Base-by-base conservation (phyloP, 768 basidiomycete species). In the Termitomyces sp. region DNA sequence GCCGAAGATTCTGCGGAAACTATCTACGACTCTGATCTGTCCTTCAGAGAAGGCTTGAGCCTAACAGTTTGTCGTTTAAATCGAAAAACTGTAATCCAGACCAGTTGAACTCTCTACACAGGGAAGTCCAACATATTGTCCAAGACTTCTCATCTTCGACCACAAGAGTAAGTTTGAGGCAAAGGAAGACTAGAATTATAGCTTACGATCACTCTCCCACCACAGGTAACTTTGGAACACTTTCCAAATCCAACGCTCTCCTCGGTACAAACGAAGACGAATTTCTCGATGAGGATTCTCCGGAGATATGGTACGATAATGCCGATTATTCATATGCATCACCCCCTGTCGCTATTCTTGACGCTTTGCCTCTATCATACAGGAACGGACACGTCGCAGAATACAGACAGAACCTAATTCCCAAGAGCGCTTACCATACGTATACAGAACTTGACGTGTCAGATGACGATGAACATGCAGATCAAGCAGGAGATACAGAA, bases 91-190 rank as follows among this genome's bases (percentile, higher is more conserved):
- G n/a, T 47, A 49, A 32, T 36, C n/a, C n/a, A n/a, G n/a, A 29
- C 25, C 7, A 50, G 32, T 16, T 35, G 56, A 16, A 38, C 27
- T 7, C 0, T 23, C 39, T 31, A 39, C 64, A 11, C 67, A 84
- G 83, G 65, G 78, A 66, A 62, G 72, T 65, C 33, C 77, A 67
- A 68, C 73, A 48, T 76, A 76, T 61, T 85, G 77, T 61, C 89
- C 89, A 29, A 76, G 89, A 46, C 68, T 86, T 13, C 74, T 91
- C 27, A 66, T 81, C 18, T 83, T 91, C 62, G 89, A 91, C 68
- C 70, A 76, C 41, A 89, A 86, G 75, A 76, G 88, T 86, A 56
- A 58, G 70, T 59, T 18, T 25, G 12, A 3, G n/a, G 6, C n/a
- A 36, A 6, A 10, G 25, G 6, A 38, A 16, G 23, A 39, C 32